phyloP scores from a whole-genome alignment of 176 grass and related monocot genomes.

The Phoenix dactylifera region DNA sequence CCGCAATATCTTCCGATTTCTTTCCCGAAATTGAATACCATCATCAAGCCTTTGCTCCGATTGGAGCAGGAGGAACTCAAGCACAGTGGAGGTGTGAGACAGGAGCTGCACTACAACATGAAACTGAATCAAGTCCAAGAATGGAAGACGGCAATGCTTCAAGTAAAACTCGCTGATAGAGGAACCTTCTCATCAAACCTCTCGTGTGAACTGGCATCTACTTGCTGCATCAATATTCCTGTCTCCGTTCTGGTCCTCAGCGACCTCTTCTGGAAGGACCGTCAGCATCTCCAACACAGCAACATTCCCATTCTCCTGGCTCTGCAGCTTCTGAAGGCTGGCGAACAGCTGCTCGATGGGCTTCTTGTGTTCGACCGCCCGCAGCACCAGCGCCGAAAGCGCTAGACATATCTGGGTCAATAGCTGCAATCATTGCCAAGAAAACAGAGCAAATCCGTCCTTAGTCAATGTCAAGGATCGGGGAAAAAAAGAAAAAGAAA shows the following conservation, averaged over 20 bases:
- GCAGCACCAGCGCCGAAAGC: slow-evolving; percentile 53
- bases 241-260: slow-evolving; percentile 57
- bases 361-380: slow-evolving; percentile 34
- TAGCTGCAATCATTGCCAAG: slow-evolving; percentile 22
- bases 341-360: slow-evolving; percentile 65
- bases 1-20: slow-evolving; percentile 51
- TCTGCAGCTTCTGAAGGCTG: slow-evolving; percentile 43
- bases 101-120: slow-evolving; percentile 43
- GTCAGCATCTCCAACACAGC: slow-evolving; percentile 79
- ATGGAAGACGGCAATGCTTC: not conserved
- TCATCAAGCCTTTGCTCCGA: slow-evolving; percentile 38
- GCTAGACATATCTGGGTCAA: slow-evolving; percentile 91
- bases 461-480: not conserved
- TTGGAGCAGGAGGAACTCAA: slow-evolving; percentile 69
- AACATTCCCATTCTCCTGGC: slow-evolving; percentile 34
- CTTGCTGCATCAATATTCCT: slow-evolving; percentile 34
- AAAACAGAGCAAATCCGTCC: slow-evolving; percentile 2
- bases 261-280: slow-evolving; percentile 78
- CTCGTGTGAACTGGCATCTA: slow-evolving; percentile 58
- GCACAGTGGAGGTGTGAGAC: slow-evolving; percentile 50
- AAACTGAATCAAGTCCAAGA: not conserved
- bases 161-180: not conserved
- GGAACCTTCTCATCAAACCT: slow-evolving; percentile 29
- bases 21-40: slow-evolving; percentile 43
- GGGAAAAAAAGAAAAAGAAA: not conserved